phyloP scores from a whole-genome alignment of 2,329 filamentous ascomycete species.

The Oidium heveae region DNA sequence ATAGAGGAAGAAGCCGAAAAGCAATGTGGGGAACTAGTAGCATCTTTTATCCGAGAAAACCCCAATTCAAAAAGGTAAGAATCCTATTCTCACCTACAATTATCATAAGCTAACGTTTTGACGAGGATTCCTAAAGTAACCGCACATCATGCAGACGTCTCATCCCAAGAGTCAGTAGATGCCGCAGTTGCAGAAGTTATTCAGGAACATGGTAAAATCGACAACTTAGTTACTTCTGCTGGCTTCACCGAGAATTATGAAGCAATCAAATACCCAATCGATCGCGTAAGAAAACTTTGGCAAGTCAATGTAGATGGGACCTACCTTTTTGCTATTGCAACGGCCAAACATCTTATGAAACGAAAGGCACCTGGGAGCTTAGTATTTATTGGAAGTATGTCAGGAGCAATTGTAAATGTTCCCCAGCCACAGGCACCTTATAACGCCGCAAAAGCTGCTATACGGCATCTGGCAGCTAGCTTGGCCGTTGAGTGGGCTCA shows the following conservation, averaged over 20 bases:
- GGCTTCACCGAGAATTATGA: constrained; percentile 94
- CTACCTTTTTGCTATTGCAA: constrained; percentile 53
- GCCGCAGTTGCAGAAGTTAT: constrained; percentile 46
- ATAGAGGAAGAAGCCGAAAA: constrained; percentile 60
- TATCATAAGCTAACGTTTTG: constrained; percentile 1
- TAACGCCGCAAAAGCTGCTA: constrained; percentile 63
- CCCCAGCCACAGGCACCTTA: constrained; percentile 65
- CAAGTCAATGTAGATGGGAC: constrained; percentile 61
- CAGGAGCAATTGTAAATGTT: constrained; percentile 63
- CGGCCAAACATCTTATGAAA: constrained; percentile 48
- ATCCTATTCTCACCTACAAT: neutral
- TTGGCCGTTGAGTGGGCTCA: constrained; percentile 69
- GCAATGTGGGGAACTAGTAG: constrained; percentile 48
- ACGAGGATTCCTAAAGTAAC: constrained; percentile 54
- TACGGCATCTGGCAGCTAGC: constrained; percentile 55
- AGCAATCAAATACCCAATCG: constrained; percentile 70
- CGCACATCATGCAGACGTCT: constrained; percentile 73
- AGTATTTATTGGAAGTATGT: constrained; percentile 59
- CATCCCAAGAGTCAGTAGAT: constrained; percentile 54
- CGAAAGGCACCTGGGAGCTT: constrained; percentile 45
- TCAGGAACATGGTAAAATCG: constrained; percentile 51
- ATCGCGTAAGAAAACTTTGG: constrained; percentile 84
- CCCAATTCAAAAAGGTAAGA: constrained; percentile 42
- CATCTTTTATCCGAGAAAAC: constrained; percentile 56
- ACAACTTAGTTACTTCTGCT: constrained; percentile 83